Evolutionary conservation across 805 yeast species (phyloP).

Genomic region (Pichia phayaonensis): DNA sequence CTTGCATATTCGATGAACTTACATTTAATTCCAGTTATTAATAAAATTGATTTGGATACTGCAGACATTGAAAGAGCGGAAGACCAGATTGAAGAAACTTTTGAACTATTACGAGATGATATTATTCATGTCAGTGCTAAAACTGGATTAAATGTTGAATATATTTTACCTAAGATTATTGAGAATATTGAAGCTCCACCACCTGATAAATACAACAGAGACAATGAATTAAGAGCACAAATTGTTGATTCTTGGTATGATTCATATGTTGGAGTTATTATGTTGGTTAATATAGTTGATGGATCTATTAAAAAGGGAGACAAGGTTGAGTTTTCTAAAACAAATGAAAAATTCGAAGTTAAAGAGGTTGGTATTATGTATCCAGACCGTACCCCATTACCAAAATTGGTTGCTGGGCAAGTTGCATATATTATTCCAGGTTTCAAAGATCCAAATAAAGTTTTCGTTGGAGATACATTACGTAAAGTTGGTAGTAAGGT

Average conservation of each 20-base stretch:
- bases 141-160: conserved; percentile 73
- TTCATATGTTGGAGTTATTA: conserved; percentile 81
- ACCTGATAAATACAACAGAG: conserved; percentile 35
- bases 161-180: conserved; percentile 74
- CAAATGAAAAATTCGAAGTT: conserved; percentile 70
- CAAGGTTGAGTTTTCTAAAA: conserved; percentile 69
- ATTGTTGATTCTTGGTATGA: conserved; percentile 98
- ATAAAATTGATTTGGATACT: conserved; percentile 82
- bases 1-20: conserved; percentile 82
- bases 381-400: conserved; percentile 72
- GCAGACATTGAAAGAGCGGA: conserved; percentile 78
- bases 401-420: conserved; percentile 73
- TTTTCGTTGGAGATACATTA: conserved; percentile 86
- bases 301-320: conserved; percentile 71
- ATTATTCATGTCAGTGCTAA: conserved; percentile 87
- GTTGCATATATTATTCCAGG: conserved; percentile 95
- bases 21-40: conserved; percentile 78
- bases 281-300: conserved; percentile 78
- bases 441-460: conserved; percentile 80
- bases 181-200: conserved; percentile 58
- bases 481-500: conserved; percentile 51
- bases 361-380: conserved; percentile 94
- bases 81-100: conserved; percentile 78
- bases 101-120: conserved; percentile 68
- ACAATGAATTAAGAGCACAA: conserved; percentile 58